A percentile compares a stretch with the other conserved stretches of the same genome.
Conservation (phyloP, 768 basidiomycete species). For the Russula brevipes region DNA sequence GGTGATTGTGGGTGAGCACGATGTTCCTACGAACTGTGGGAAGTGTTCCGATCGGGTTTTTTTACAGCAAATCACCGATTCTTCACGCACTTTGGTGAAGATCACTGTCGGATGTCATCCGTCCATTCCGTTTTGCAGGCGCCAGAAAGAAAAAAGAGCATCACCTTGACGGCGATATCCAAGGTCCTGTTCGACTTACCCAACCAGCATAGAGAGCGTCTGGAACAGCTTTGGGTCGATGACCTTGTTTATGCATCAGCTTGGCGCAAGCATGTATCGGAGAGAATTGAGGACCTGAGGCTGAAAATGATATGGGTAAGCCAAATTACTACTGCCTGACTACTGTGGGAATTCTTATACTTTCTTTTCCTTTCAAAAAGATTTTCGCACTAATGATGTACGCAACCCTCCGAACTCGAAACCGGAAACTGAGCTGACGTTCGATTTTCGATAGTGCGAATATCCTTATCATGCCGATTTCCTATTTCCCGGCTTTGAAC, state of each 20-base stretch:
- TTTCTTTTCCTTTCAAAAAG: neutral
- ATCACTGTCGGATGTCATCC: slow-evolving; percentile 4
- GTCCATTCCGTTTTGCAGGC: neutral
- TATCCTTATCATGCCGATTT: neutral
- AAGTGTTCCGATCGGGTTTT: neutral
- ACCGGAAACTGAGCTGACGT: neutral
- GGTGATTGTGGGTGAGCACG: slow-evolving; percentile 7
- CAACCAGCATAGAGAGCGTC: neutral
- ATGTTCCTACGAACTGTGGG: neutral
- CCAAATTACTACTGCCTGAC: neutral
- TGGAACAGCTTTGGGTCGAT: slow-evolving; percentile 9
- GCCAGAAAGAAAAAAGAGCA: neutral
- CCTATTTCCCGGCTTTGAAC: neutral
- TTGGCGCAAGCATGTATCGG: slow-evolving; percentile 13
- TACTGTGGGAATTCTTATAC: neutral
- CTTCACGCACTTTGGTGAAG: slow-evolving; percentile 8
- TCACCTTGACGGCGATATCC: neutral
- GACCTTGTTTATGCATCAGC: neutral
- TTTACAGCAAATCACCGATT: slow-evolving; percentile 14
- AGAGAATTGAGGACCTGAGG: slow-evolving; percentile 1
- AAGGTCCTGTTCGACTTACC: slow-evolving; percentile 11
- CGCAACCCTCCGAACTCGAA: neutral
- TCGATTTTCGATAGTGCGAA: neutral
- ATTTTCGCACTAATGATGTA: slow-evolving; percentile 3
- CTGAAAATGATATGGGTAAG: neutral